phyloP scores from a whole-genome alignment of 331 rosid genomes.

The Quercus phellos region DNA sequence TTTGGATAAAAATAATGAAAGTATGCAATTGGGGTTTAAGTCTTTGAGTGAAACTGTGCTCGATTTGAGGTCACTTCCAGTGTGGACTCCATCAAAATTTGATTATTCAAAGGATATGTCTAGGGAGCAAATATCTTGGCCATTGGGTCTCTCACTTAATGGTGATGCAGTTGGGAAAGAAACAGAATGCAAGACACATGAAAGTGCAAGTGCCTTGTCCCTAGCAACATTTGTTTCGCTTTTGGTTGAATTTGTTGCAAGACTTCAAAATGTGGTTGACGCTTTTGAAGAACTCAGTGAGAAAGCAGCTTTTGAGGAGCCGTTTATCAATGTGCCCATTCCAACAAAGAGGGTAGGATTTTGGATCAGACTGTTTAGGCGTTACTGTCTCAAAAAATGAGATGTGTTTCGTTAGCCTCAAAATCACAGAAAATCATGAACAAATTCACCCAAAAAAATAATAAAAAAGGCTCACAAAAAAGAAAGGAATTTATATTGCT shows the following conservation, averaged over 20 bases:
- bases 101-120: slow-evolving; percentile 24
- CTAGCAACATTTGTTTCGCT: slow-evolving; percentile 69
- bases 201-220: slow-evolving; percentile 70
- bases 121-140: slow-evolving; percentile 30
- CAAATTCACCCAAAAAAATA: too few relatives aligned
- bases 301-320: slow-evolving; percentile 60
- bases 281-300: slow-evolving; percentile 61
- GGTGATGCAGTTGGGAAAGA: slow-evolving; percentile 17
- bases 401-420: not conserved
- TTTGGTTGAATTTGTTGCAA: slow-evolving; percentile 73
- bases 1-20: slow-evolving; percentile 32
- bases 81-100: slow-evolving; percentile 9
- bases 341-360: slow-evolving; percentile 26
- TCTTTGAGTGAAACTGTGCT: slow-evolving; percentile 34
- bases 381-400: not conserved
- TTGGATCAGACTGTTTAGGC: slow-evolving; percentile 19
- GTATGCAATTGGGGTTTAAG: slow-evolving; percentile 19
- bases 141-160: slow-evolving; percentile 29
- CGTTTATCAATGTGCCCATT: slow-evolving; percentile 10
- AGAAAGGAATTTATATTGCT: too few relatives aligned
- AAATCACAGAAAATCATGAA: not conserved
- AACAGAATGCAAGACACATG: slow-evolving; percentile 44
- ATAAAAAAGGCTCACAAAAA: too few relatives aligned
- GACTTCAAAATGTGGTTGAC: slow-evolving; percentile 74
- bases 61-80: not conserved